Evolutionary conservation across 306 rosid species (phyloP), one percentile per base, ranked within the genome.

Genomic region (Vachellia pachyceras): DNA sequence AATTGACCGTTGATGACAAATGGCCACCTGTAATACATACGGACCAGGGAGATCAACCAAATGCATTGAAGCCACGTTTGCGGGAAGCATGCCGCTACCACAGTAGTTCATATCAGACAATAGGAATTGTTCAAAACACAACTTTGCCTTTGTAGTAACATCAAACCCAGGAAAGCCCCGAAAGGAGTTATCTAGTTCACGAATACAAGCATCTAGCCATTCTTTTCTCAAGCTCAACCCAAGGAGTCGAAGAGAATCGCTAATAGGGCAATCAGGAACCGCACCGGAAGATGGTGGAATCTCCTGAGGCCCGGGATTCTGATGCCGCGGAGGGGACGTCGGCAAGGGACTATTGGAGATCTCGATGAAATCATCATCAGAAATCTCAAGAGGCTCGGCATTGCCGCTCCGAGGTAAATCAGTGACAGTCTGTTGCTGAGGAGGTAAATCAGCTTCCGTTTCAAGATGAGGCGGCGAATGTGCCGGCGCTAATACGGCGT

Each of bases 31-130:
- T 84, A 95, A 86, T 3, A 95, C 91, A 82, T 78, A 92, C 7
- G 97, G 97, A 49, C 98, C 98, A 0, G 97, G 85, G 68, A 95
- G 97, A 80, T 90, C 76, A 80, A 66, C 78, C 13, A 87, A 88
- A 81, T 95, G 98, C 89, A 95, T 88, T 41, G 92, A 87, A 72
- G 83, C 85, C 7, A 95, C 95, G 70, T 85, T 82, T 15, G 82
- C 84, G 45, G 98, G 98, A 41, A 95, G 95, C 57, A 86, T 75
- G 7, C 97, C 97, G 20, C 75, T 80, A 4, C 97, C 97, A 45
- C 84, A 85, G 41, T 12, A 74, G 79, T 91, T 95, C 91, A 92
- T 86, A 76, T 95, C 97, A 5, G 95, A 85, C 33, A 84, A 82
- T 15, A 95, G 75, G 15, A 89, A 95, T 83, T 88, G 92, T 87